Conservation (phyloP, 192 early-diverging fungal genomes). For the Coemansia sp. region DNA sequence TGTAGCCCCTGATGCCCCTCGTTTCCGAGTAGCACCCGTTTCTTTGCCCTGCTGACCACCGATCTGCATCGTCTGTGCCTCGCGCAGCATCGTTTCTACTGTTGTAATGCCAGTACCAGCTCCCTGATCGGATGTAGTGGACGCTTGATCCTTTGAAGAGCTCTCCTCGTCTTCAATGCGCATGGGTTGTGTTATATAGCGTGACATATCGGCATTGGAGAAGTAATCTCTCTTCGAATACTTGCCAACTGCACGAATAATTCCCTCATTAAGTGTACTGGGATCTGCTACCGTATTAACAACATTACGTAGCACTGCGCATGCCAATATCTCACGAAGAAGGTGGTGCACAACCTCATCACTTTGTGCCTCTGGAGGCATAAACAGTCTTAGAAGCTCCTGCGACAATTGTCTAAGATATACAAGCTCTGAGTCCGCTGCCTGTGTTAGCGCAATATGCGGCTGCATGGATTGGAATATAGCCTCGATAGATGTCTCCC, state of each 20-base stretch:
- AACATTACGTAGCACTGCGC: slow-evolving; percentile 52
- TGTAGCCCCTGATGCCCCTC: background rate
- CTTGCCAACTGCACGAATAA: slow-evolving; percentile 37
- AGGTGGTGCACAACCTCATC: slow-evolving; percentile 45
- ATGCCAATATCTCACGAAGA: slow-evolving; percentile 49
- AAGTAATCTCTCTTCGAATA: slow-evolving; percentile 48
- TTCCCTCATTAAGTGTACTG: slow-evolving; percentile 49
- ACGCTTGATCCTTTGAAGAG: background rate
- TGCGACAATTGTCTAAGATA: slow-evolving; percentile 44
- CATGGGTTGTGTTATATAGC: slow-evolving; percentile 43
- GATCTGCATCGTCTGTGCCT: slow-evolving; percentile 42
- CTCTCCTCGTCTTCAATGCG: slow-evolving; percentile 27
- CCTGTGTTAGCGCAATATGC: slow-evolving; percentile 42
- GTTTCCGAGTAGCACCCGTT: background rate
- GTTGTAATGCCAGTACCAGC: slow-evolving; percentile 4
- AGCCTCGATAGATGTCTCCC: slow-evolving; percentile 42
- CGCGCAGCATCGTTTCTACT: slow-evolving; percentile 50
- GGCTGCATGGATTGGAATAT: slow-evolving; percentile 54
- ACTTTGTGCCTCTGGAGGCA: slow-evolving; percentile 43
- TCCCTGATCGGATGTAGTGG: slow-evolving; percentile 1
- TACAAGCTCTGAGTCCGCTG: slow-evolving; percentile 48
- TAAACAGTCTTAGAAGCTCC: slow-evolving; percentile 40
- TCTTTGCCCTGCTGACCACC: slow-evolving; percentile 7
- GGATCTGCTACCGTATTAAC: slow-evolving; percentile 44
- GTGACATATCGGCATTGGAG: slow-evolving; percentile 39